Evolutionary conservation across 2,329 filamentous ascomycete genomes (phyloP), one percentile per base, ranked within the genome.

Genomic region (Paraphaeosphaeria minitans): DNA sequence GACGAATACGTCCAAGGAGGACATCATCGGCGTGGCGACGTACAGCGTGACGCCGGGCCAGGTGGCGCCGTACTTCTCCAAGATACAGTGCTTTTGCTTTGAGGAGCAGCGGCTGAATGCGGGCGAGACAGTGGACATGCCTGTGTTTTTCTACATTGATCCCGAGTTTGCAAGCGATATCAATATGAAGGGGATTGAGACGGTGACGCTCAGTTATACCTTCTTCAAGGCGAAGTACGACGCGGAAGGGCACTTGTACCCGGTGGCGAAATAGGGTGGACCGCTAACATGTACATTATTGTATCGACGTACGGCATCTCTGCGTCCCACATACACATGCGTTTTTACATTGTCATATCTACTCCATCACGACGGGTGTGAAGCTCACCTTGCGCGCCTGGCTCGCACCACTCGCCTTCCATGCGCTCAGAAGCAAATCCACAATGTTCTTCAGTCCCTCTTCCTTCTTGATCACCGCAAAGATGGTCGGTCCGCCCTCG

Each of bases 41-140:
- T 99, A 99, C 79, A 96, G 92, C 73, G 96, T 99, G 31, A 97
- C 94, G 2, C 95, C 95, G 0, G 95, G 87, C 3, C 95, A 99
- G 79, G 93, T 96, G 46, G 94, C 95, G 45, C 93, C 92, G 1
- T 99, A 99, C 77, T 99, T 99, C 75, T 96, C 91, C 85, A 99
- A 99, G 85, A 99, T 99, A 47, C 95, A 99, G 79, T 99, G 95
- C 75, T 99, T 99, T 79, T 99, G 95, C 78, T 99, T 99, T 71
- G 95, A 99, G 81, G 94, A 85, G 76, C 95, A 99, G 83, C 85
- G 96, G 61, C 79, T 99, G 65, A 94, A 95, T 74, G 93, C 93
- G 6, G 93, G 94, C 46, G 96, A 99, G 83, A 95, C 93, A 46
- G 95, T 99, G 55, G 95, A 99, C 77, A 99, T 99, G 96, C 96